Evolutionary conservation across 306 rosid genomes (phyloP), one percentile per base, ranked within the genome.

Genomic region (Begonia peltatifolia): DNA sequence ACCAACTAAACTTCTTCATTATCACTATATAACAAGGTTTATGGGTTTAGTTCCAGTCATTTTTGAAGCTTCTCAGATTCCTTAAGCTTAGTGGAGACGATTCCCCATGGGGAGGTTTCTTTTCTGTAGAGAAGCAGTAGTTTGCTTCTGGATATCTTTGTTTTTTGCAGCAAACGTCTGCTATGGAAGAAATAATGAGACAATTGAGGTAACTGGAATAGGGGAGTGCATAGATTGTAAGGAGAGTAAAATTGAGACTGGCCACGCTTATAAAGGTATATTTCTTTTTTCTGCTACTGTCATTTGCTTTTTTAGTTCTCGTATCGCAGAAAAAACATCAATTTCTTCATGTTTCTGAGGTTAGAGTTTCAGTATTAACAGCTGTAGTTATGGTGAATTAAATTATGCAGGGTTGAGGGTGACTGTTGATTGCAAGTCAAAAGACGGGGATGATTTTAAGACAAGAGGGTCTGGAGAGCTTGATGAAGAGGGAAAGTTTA

Each of bases 191-290:
- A 75, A 71, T 51, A 77, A 70, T 23, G 54, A 64, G 65, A 72
- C 71, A 50, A 74, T 80, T 8, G 76, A 85, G 69, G 87, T 90
- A 42, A 78, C 83, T 55, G 97, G 97, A 3, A 9, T 65, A 1
- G 95, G 92, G 68, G 92, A 85, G 68, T 90, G 97, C 46, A 63
- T 80, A 48, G 95, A 83, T 47, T 85, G 95, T 63, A 56, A 61
- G 25, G 47, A 74, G 68, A 68, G 71, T 17, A 80, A 68, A 49
- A 74, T 85, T 65, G 66, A 90, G 58, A 61, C 50, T 20, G 65
- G 42, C 46, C 82, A 74, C 63, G 95, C 87, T 22, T 82, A 80
- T 57, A 68, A 87, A 68, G 97, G 97, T 90, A 86, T 22, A 6
- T 20, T 20, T 20, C 23, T 20, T 20, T 20, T 20, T 20, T 20